Evolutionary conservation across 1,139 yeast species (phyloP), one percentile per base, ranked within the genome.

Genomic region (Candida glucosophila): DNA sequence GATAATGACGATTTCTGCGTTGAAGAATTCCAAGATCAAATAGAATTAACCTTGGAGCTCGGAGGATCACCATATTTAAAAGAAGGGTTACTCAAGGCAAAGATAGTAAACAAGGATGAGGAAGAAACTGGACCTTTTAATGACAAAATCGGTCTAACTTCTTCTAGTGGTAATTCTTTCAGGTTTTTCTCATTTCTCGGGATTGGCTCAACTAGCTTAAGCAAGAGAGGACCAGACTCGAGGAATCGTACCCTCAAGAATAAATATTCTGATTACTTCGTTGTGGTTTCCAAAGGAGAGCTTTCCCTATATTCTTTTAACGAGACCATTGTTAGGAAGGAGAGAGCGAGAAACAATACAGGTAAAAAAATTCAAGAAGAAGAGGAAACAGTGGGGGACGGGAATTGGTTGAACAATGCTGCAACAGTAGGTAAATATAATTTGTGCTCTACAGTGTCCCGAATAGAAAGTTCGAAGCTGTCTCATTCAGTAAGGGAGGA

Each of bases 31-130:
- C 69, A 63, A 40, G 77, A 71, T 47, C 57, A 58, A 19, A 64
- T 64, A 34, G 86, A 78, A 47, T 66, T 72, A 36, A 65, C 67
- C 18, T 55, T 80, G 34, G 82, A 76, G 37, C 58, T 76, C 23
- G 65, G 67, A 28, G 92, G 90, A 1, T 73, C 88, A 2, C 92
- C 92, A 2, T 80, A 82, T 70, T 68, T 77, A 31, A 78, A 80
- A 44, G 92, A 81, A 52, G 92, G 93, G 0, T 49, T 80, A 23
- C 58, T 79, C 35, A 66, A 72, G 38, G 60, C 67, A 42, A 67
- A 63, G 36, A 55, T 66, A 11, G 44, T 60, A 27, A 51, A 67
- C 36, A 58, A 61, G 36, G 69, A 57, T 43, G 50, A 51, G 38
- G 55, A 52, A 20, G 67, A 64, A 33, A 47, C 49, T 14, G 43